These are phyloP conservation scores for Colletotrichum tamarilloi DNA, from an alignment of 2,329 filamentous ascomycete genomes.

Conservation along the genomic window DNA sequence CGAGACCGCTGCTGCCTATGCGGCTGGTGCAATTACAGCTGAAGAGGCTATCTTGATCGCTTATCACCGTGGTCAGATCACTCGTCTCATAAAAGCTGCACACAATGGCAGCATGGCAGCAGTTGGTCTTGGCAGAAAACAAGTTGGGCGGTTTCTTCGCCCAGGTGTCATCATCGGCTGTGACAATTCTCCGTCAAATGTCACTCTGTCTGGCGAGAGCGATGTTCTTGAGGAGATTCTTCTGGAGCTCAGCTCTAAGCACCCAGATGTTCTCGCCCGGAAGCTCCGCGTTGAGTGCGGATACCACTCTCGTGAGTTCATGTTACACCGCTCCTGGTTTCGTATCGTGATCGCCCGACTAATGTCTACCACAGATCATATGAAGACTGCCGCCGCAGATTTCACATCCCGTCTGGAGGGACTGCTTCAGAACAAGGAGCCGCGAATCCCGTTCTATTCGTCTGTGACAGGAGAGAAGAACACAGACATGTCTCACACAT, in stretches of 20 bases:
- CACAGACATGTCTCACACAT: slow-evolving; percentile 43
- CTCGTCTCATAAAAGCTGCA: slow-evolving; percentile 17
- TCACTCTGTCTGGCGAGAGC: slow-evolving; percentile 56
- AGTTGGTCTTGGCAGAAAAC: slow-evolving; percentile 55
- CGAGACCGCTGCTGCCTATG: slow-evolving; percentile 54
- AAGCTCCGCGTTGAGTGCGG: slow-evolving; percentile 61
- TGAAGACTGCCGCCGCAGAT: slow-evolving; percentile 11
- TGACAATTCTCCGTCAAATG: slow-evolving; percentile 62
- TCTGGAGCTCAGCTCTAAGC: not conserved
- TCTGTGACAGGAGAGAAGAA: slow-evolving; percentile 21
- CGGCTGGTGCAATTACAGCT: slow-evolving; percentile 42
- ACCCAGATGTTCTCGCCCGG: slow-evolving; percentile 56
- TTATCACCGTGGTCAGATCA: slow-evolving; percentile 49
- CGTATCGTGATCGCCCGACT: not conserved
- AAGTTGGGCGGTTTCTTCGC: slow-evolving; percentile 36
- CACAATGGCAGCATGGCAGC: slow-evolving; percentile 64
- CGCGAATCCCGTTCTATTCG: slow-evolving; percentile 26
- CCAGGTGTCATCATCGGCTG: slow-evolving; percentile 52
- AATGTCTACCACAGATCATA: slow-evolving; percentile 15
- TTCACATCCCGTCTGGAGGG: slow-evolving; percentile 22
- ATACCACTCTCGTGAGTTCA: slow-evolving; percentile 58
- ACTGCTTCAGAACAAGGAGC: not conserved
- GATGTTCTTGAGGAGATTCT: slow-evolving; percentile 42
- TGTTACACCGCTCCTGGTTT: not conserved
- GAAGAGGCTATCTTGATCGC: slow-evolving; percentile 46